Percentiles rank a stretch among this genome's conserved stretches.
These are phyloP conservation scores for Tuber borchii DNA, from an alignment of 495 filamentous ascomycete species.

Conservation along the genomic window DNA sequence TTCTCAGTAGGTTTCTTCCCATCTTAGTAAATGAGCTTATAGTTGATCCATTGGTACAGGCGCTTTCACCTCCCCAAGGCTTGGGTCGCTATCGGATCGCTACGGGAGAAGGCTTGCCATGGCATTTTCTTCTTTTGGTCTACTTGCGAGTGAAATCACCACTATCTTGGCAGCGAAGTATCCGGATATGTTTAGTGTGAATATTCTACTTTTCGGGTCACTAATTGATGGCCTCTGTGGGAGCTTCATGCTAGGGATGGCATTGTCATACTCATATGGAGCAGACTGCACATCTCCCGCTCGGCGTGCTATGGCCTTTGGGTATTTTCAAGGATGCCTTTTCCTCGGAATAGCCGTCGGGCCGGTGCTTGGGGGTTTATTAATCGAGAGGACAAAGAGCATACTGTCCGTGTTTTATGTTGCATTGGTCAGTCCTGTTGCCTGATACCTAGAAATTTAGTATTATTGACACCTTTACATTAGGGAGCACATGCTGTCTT, in stretches of 20 bases:
- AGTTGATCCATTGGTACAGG: slow-evolving; percentile 11
- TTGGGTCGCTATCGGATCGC: slow-evolving; percentile 81
- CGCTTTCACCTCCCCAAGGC: slow-evolving; percentile 69
- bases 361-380: slow-evolving; percentile 67
- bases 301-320: slow-evolving; percentile 75
- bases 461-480: slow-evolving; percentile 7
- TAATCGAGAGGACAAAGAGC: slow-evolving; percentile 63
- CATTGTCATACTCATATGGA: slow-evolving; percentile 75
- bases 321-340: slow-evolving; percentile 77
- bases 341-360: slow-evolving; percentile 82
- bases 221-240: slow-evolving; percentile 75
- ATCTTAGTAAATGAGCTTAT: slow-evolving; percentile 31
- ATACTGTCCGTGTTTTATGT: slow-evolving; percentile 72
- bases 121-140: slow-evolving; percentile 59
- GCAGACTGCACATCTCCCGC: slow-evolving; percentile 78
- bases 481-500: slow-evolving; percentile 61
- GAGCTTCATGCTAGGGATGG: slow-evolving; percentile 75
- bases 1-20: slow-evolving; percentile 48
- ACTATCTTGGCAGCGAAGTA: slow-evolving; percentile 68
- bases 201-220: slow-evolving; percentile 66
- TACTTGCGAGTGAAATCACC: slow-evolving; percentile 62
- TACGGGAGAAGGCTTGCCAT: slow-evolving; percentile 73
- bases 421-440: slow-evolving; percentile 46
- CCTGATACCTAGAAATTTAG: not conserved
- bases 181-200: slow-evolving; percentile 62